Conservation (phyloP, 2,329 filamentous ascomycete genomes). For the Chrysosporium keratinophilum region DNA sequence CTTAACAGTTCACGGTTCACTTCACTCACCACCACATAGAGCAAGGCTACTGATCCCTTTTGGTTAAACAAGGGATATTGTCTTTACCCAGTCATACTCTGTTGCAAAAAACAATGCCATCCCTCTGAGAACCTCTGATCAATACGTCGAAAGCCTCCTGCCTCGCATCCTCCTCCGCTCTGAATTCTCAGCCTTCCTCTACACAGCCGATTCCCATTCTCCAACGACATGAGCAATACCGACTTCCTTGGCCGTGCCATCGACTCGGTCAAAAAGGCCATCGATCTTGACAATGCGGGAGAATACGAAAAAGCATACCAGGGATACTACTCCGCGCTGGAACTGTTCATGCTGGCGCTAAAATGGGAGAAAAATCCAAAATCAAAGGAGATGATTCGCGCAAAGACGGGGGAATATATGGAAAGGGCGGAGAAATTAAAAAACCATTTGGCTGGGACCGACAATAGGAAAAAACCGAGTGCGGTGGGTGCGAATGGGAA, state of each 20-base stretch:
- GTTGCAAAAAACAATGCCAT: not conserved
- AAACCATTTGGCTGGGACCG: constrained; percentile 63
- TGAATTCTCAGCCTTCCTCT: not conserved
- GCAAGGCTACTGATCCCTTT: not conserved
- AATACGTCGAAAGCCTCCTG: not conserved
- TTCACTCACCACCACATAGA: not conserved
- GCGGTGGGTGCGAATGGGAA: constrained; percentile 44
- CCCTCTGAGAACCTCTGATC: not conserved
- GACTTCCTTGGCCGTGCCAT: constrained; percentile 96
- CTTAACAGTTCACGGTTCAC: not conserved
- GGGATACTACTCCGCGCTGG: constrained; percentile 86
- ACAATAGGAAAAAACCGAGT: constrained; percentile 43
- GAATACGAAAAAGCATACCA: constrained; percentile 98
- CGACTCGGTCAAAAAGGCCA: constrained; percentile 92
- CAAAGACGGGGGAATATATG: constrained; percentile 95
- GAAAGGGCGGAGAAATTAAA: constrained; percentile 98
- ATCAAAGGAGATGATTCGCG: constrained; percentile 92
- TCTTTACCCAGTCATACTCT: not conserved
- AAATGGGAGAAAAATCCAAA: constrained; percentile 99
- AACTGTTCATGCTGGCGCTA: constrained; percentile 95
- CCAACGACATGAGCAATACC: constrained; percentile 71
- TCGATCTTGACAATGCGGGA: constrained; percentile 87
- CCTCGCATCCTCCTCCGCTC: not conserved
- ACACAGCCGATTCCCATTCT: constrained; percentile 2
- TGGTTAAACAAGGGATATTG: not conserved